phyloP scores from a whole-genome alignment of 768 basidiomycete species.

The Baorangia bicolor region DNA sequence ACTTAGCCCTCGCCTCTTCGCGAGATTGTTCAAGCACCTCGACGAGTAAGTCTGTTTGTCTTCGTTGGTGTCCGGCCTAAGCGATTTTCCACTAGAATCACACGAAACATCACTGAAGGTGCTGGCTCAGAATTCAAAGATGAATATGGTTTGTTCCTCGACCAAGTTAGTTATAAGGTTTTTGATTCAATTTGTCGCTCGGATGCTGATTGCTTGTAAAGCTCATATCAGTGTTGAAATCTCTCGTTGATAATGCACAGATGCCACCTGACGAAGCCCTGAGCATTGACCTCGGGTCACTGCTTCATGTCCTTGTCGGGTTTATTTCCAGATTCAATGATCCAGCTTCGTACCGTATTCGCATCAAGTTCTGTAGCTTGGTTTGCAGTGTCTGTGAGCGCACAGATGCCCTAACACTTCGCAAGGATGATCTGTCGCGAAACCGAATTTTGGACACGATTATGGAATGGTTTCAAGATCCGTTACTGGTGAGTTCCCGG shows the following conservation, averaged over 20 bases:
- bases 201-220: conserved; percentile 33
- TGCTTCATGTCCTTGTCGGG: conserved; percentile 56
- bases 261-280: conserved; percentile 56
- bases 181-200: background rate
- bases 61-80: background rate
- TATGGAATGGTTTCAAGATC: conserved; percentile 74
- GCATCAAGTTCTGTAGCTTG: conserved; percentile 72
- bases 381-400: conserved; percentile 67
- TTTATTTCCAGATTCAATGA: conserved; percentile 66
- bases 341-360: conserved; percentile 57
- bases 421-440: conserved; percentile 64
- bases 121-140: conserved; percentile 42
- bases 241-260: conserved; percentile 72
- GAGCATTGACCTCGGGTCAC: conserved; percentile 61
- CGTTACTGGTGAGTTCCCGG: conserved; percentile 43
- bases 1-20: conserved; percentile 67
- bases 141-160: conserved; percentile 54
- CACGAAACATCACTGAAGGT: conserved; percentile 49
- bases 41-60: conserved; percentile 56
- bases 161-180: conserved; percentile 52
- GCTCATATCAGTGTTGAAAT: conserved; percentile 74
- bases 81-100: conserved; percentile 38
- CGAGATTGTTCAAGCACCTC: conserved; percentile 64
- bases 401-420: conserved; percentile 57
- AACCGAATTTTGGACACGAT: conserved; percentile 74